Percentiles rank a stretch among this genome's conserved stretches.
Evolutionary conservation across 176 grass and related monocot species (phyloP).

Genomic region (Oryza punctata): DNA sequence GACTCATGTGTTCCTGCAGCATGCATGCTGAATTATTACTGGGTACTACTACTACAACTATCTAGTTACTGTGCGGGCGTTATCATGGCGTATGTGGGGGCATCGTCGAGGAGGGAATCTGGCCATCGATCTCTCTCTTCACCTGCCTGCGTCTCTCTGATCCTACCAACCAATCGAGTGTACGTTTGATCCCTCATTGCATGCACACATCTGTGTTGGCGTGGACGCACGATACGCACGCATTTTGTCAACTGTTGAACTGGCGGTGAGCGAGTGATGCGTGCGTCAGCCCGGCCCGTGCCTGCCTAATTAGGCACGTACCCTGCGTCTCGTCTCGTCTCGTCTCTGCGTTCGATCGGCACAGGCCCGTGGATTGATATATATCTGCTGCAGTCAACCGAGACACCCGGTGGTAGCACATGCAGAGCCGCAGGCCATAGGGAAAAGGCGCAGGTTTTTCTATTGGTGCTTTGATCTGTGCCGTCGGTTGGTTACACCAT

Average conservation of each 20-base stretch:
- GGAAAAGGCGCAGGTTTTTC: not conserved
- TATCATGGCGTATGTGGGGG: not conserved
- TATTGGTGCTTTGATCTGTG: not conserved
- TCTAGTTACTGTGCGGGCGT: not conserved
- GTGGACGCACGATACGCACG: not conserved
- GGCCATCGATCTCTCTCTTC: not conserved
- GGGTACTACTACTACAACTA: not conserved
- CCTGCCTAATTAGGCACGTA: not conserved
- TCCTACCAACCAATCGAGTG: constrained; percentile 4
- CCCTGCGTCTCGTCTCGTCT: not conserved
- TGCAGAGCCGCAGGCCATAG: constrained; percentile 13
- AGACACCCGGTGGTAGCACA: not conserved
- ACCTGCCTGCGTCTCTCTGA: not conserved
- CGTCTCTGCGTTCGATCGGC: not conserved
- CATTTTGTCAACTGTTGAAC: not conserved
- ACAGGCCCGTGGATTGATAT: not conserved
- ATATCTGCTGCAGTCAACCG: constrained; percentile 1
- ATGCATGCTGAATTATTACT: constrained; percentile 19
- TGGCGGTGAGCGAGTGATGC: not conserved
- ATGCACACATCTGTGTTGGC: not conserved
- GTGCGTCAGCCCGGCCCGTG: constrained; percentile 20
- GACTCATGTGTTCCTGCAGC: constrained; percentile 32
- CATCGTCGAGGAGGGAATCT: not conserved
- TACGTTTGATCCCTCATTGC: not conserved
- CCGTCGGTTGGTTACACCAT: constrained; percentile 7